phyloP scores from a whole-genome alignment of 345 rosid genomes.

The Gossypioides kirkii region DNA sequence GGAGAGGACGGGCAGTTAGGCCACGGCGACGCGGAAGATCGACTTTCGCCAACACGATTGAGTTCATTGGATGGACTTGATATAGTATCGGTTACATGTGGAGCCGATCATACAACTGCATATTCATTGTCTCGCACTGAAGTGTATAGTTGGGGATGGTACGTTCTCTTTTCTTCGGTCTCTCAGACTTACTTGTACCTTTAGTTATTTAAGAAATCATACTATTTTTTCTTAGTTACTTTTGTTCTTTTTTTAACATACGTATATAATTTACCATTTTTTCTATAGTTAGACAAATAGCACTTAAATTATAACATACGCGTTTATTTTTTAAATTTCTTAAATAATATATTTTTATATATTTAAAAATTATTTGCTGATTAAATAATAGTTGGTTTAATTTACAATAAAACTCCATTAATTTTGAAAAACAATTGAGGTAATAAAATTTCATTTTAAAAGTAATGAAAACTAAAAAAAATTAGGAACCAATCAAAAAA shows the following conservation, averaged over 20 bases:
- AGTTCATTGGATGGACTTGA: conserved; percentile 62
- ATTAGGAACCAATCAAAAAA: too few species aligned
- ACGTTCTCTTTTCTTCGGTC: conserved; percentile 15
- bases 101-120: conserved; percentile 93
- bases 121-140: conserved; percentile 54
- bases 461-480: too few species aligned
- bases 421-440: too few species aligned
- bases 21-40: conserved; percentile 92
- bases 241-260: neutral
- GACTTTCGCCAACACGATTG: conserved; percentile 67
- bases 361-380: too few species aligned
- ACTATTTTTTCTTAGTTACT: neutral
- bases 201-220: neutral
- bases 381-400: too few species aligned
- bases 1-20: conserved; percentile 99
- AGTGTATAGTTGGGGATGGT: conserved; percentile 96
- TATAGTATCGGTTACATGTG: conserved; percentile 69
- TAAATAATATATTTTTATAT: too few species aligned
- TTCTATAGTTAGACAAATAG: neutral
- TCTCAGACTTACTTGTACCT: neutral
- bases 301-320: too few species aligned
- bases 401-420: too few species aligned
- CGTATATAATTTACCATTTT: too few species aligned
- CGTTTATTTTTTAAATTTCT: too few species aligned
- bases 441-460: too few species aligned